Evolutionary conservation across 108 stramenopile species (phyloP).

Genomic region (Cyclotella baltica): DNA sequence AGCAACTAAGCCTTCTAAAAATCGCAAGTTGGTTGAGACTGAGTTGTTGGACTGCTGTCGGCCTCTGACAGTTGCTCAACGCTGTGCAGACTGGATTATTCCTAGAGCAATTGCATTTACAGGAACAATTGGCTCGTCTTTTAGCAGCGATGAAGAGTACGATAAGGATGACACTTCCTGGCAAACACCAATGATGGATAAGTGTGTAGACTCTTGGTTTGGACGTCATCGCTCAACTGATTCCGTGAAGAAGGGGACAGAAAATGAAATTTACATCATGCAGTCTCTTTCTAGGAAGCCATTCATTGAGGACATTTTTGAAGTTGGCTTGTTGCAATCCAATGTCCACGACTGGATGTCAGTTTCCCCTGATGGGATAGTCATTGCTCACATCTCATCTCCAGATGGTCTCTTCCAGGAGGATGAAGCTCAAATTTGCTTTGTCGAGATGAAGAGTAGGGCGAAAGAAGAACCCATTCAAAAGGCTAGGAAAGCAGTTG

Average conservation of each 20-base stretch:
- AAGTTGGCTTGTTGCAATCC: background rate
- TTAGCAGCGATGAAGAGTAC: too few species aligned
- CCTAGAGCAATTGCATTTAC: background rate
- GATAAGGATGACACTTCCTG: background rate
- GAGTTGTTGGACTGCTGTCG: too few species aligned
- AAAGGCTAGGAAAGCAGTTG: too few species aligned
- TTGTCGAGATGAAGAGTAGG: too few species aligned
- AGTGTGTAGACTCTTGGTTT: too few species aligned
- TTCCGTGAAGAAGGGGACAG: background rate
- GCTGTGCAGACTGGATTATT: background rate
- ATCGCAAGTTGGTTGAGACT: background rate
- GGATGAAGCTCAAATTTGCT: too few species aligned
- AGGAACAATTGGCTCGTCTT: background rate
- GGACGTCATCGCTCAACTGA: background rate
- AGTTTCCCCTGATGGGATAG: background rate
- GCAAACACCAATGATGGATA: background rate
- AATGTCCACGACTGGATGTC: too few species aligned
- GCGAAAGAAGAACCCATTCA: too few species aligned
- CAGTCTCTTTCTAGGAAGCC: background rate
- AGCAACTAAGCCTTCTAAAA: too few species aligned
- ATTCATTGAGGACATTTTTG: background rate
- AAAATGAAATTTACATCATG: background rate
- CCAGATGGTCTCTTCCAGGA: background rate
- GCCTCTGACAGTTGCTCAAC: background rate
- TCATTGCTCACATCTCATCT: background rate